These are phyloP conservation scores for Hansenula sp. DNA, from an alignment of 1,139 yeast genomes.

Conservation along the genomic window DNA sequence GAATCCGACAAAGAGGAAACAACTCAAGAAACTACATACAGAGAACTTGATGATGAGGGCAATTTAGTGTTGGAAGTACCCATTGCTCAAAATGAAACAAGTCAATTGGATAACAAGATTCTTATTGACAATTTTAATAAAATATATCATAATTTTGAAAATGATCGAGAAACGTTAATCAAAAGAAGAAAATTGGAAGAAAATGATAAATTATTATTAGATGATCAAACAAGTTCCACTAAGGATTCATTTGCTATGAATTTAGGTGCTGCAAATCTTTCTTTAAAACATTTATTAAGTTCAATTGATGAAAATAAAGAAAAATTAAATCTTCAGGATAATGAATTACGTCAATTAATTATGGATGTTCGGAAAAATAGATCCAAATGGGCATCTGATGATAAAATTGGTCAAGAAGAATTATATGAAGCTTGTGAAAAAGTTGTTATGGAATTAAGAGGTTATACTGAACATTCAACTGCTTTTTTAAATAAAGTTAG, in stretches of 20 bases:
- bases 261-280: constrained; percentile 78
- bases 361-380: constrained; percentile 92
- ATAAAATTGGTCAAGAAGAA: constrained; percentile 94
- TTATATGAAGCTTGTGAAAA: constrained; percentile 95
- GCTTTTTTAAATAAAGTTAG: constrained; percentile 93
- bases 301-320: constrained; percentile 79
- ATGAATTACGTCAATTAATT: constrained; percentile 77
- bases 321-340: constrained; percentile 69
- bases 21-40: constrained; percentile 27
- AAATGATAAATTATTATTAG: constrained; percentile 68
- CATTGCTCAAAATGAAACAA: constrained; percentile 15
- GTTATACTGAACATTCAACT: constrained; percentile 94
- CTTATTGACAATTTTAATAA: constrained; percentile 46
- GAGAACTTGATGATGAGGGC: constrained; percentile 16
- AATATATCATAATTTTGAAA: constrained; percentile 81
- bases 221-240: constrained; percentile 14
- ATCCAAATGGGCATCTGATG: constrained; percentile 97
- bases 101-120: constrained; percentile 21
- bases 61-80: constrained; percentile 26
- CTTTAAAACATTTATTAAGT: constrained; percentile 74
- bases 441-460: constrained; percentile 83
- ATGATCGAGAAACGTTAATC: constrained; percentile 71
- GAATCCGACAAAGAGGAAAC: constrained; percentile 23
- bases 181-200: constrained; percentile 78
- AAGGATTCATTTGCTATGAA: constrained; percentile 35